Evolutionary conservation across 306 rosid genomes (phyloP), one percentile per base, ranked within the genome.

Genomic region (Vigna unguiculata): DNA sequence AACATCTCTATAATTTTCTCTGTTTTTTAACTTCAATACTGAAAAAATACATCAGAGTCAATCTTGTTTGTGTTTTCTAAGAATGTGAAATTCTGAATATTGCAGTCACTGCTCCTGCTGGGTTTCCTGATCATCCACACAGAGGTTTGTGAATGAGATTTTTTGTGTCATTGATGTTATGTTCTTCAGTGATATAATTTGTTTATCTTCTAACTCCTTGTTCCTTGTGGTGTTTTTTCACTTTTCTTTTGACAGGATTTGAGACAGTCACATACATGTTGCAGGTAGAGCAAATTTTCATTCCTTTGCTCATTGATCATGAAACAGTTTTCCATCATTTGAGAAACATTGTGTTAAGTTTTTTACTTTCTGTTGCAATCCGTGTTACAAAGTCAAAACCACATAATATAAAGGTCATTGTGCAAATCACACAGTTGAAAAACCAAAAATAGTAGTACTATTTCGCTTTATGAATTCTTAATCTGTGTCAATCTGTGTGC

Each of bases 201-300:
- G 43, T 6, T 66, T 63, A 53, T 32, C 12, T 84, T 83, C 86
- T 87, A 38, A 80, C 57, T 78, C 40, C 11, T 59, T 13, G 20
- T 24, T 82, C 69, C 52, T 74, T 38, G 45, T 60, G 30, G 3
- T 77, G 71, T 65, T 79, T 79, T 71, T 61, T 62, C 12, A 51
- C 28, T 51, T 76, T 86, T 74, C 22, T 58, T 14, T 21, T 19
- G 2, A 66, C 96, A 93, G 98, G 98, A 25, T 95, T 95, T 85
- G 99, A 95, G 83, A 95, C 98, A 0, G 98, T 95, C 75, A 95
- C 99, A 77, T 95, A 95, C 84, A 95, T 95, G 98, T 81, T 95
- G 77, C 99, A 95, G 98, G 98, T 94, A 90, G 2, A 13, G 6
- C 48, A 24, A 62, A 5, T 51, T 66, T 30, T 66, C n/a, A 14